These are phyloP conservation scores for Penicillium macrosclerotiorum DNA, from an alignment of 495 filamentous ascomycete genomes.

Conservation along the genomic window DNA sequence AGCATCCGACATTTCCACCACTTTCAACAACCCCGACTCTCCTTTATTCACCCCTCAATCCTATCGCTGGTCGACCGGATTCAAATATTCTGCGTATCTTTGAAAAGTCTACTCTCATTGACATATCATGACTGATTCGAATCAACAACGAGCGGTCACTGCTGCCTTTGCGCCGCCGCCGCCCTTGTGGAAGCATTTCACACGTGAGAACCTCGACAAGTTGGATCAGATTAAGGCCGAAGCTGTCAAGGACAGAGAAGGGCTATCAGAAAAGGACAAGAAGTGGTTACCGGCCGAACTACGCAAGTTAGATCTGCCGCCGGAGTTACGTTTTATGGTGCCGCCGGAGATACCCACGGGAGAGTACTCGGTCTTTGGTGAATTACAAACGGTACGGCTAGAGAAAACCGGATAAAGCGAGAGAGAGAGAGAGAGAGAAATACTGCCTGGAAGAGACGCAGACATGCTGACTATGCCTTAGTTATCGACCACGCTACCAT, in stretches of 20 bases:
- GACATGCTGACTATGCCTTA: slow-evolving; percentile 11
- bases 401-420: no score
- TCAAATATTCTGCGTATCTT: no score
- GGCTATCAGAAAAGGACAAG: slow-evolving; percentile 28
- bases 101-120: no score
- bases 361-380: slow-evolving; percentile 72
- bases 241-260: slow-evolving; percentile 38
- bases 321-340: slow-evolving; percentile 74
- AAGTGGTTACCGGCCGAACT: slow-evolving; percentile 45
- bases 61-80: no score
- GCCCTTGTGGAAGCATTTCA: slow-evolving; percentile 88
- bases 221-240: slow-evolving; percentile 55
- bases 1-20: neutral
- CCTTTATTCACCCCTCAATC: neutral
- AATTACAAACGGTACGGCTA: slow-evolving; percentile 56
- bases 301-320: slow-evolving; percentile 60
- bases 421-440: no score
- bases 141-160: slow-evolving; percentile 48
- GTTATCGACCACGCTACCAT: slow-evolving; percentile 62
- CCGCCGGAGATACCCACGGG: slow-evolving; percentile 77
- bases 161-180: slow-evolving; percentile 79
- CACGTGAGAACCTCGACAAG: slow-evolving; percentile 66
- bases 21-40: neutral
- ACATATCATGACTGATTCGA: slow-evolving; percentile 52
- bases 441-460: no score